Conservation (phyloP, 2,329 filamentous ascomycete genomes). For the Claviceps quebecensis region DNA sequence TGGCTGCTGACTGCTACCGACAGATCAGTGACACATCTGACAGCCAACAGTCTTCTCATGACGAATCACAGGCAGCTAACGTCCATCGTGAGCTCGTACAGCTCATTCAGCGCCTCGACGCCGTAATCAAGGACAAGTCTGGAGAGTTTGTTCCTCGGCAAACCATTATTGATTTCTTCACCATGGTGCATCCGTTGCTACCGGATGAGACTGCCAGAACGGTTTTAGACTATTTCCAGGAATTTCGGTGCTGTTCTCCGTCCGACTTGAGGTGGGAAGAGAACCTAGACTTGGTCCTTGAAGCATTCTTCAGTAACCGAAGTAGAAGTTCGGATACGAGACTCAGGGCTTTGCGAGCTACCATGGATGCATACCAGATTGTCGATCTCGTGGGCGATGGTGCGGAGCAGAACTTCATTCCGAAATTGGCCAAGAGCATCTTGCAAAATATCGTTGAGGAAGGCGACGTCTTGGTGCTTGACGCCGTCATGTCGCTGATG, state of each 20-base stretch:
- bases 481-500: slow-evolving; percentile 50
- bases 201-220: slow-evolving; percentile 50
- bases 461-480: slow-evolving; percentile 48
- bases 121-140: slow-evolving; percentile 27
- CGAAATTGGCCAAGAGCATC: slow-evolving; percentile 45
- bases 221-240: slow-evolving; percentile 52
- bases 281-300: slow-evolving; percentile 46
- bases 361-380: slow-evolving; percentile 46
- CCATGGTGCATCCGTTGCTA: slow-evolving; percentile 44
- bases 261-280: slow-evolving; percentile 55
- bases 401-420: slow-evolving; percentile 41
- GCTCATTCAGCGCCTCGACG: slow-evolving; percentile 36
- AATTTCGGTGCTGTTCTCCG: slow-evolving; percentile 58
- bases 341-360: slow-evolving; percentile 44
- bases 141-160: slow-evolving; percentile 49
- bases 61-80: slow-evolving; percentile 21
- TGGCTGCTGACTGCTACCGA: slow-evolving; percentile 41
- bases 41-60: slow-evolving; percentile 11
- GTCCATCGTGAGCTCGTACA: slow-evolving; percentile 28
- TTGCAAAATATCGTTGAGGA: slow-evolving; percentile 49
- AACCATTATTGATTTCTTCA: slow-evolving; percentile 53
- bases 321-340: slow-evolving; percentile 47
- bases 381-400: slow-evolving; percentile 44
- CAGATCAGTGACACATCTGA: slow-evolving; percentile 14
- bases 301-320: slow-evolving; percentile 49